Conservation (phyloP, 371 early-diverging fungal species). For the Lichtheimia ramosa region DNA sequence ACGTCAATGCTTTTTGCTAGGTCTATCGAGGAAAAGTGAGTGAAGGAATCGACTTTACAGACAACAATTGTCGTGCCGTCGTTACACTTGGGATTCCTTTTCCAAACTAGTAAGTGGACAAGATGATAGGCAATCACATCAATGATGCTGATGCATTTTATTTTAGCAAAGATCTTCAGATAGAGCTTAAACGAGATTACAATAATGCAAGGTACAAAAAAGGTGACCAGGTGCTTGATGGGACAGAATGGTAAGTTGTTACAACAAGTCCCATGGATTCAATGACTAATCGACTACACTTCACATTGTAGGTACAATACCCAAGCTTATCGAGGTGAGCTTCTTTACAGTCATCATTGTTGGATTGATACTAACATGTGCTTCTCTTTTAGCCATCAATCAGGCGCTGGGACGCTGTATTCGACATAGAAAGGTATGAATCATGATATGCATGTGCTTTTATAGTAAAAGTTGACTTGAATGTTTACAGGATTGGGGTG, state of each 20-base stretch:
- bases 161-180: constrained; percentile 35
- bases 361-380: not conserved
- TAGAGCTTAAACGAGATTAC: constrained; percentile 41
- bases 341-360: not conserved
- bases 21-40: constrained; percentile 89
- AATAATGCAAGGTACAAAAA: constrained; percentile 24
- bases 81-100: constrained; percentile 92
- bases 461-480: not conserved
- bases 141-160: not conserved
- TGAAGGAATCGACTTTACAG: constrained; percentile 96
- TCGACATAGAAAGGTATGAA: constrained; percentile 77
- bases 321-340: constrained; percentile 76
- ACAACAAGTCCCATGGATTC: not conserved
- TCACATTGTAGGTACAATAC: constrained; percentile 67
- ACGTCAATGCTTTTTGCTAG: constrained; percentile 21
- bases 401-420: constrained; percentile 95
- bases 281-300: not conserved
- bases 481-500: constrained; percentile 43
- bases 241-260: constrained; percentile 26
- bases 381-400: constrained; percentile 70
- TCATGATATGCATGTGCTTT: constrained; percentile 10
- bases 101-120: constrained; percentile 49
- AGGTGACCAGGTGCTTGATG: constrained; percentile 17
- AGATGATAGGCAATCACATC: not conserved
- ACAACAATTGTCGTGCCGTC: constrained; percentile 87